These are phyloP conservation scores for Babesia gibsoni DNA, from an alignment of 169 alveolate genomes.

Conservation along the genomic window DNA sequence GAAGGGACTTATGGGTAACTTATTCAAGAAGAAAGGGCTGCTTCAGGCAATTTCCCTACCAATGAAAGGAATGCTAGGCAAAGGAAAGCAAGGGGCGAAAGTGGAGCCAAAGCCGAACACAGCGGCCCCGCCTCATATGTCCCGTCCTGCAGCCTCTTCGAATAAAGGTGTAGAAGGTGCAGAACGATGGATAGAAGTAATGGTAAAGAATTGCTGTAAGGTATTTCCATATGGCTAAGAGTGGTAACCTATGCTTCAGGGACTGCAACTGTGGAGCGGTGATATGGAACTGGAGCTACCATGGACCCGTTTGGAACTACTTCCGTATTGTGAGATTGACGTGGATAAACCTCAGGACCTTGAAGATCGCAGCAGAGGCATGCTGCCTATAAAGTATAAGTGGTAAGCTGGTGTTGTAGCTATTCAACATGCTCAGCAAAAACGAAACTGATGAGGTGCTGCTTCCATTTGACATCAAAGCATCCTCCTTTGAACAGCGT, in stretches of 20 bases:
- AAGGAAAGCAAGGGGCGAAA: no score
- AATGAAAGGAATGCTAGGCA: no score
- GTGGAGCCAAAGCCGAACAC: no score
- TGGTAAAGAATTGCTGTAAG: slow-evolving; percentile 3
- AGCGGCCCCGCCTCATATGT: no score
- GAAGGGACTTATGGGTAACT: no score
- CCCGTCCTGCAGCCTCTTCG: no score
- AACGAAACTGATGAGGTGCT: not conserved
- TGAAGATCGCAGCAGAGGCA: no score
- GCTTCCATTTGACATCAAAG: slow-evolving; percentile 8
- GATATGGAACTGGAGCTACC: slow-evolving; percentile 25
- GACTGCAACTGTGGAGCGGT: slow-evolving; percentile 4
- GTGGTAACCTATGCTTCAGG: not conserved
- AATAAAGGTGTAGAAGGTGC: no score
- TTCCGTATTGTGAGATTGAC: no score
- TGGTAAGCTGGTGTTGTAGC: not conserved
- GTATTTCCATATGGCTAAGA: not conserved
- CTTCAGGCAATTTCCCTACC: no score
- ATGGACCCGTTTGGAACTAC: slow-evolving; percentile 16
- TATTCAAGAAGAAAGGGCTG: no score
- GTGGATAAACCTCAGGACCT: no score
- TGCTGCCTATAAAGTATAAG: not conserved
- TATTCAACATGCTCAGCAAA: not conserved
- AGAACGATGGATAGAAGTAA: slow-evolving; percentile 6
- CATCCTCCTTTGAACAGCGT: slow-evolving; percentile 27